phyloP scores from a whole-genome alignment of 768 basidiomycete genomes.

The Sporobolomyces roseus region DNA sequence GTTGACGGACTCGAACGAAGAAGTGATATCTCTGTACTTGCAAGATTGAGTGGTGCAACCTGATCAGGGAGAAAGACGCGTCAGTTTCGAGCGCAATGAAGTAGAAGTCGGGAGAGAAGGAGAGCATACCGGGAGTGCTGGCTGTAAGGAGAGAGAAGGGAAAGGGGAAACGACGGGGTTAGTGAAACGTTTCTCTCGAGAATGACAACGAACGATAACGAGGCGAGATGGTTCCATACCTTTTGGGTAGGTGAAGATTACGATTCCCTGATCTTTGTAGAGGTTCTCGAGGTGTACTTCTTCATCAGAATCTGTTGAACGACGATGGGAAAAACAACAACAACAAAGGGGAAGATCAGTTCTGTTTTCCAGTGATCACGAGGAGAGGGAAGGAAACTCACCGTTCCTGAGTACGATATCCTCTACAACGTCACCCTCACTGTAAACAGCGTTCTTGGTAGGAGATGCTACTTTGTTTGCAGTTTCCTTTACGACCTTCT shows the following conservation, averaged over 20 bases:
- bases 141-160: constrained; percentile 16
- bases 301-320: constrained; percentile 26
- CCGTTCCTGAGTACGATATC: constrained; percentile 75
- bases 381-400: constrained; percentile 56
- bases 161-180: not conserved
- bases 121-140: constrained; percentile 17
- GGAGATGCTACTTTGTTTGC: not conserved
- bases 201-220: not conserved
- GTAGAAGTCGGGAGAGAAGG: not conserved
- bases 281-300: constrained; percentile 18
- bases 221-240: not conserved
- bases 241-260: constrained; percentile 70
- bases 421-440: constrained; percentile 72
- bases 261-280: constrained; percentile 55
- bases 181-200: not conserved
- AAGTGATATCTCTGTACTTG: constrained; percentile 71
- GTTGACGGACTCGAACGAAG: constrained; percentile 64
- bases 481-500: not conserved
- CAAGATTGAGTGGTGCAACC: constrained; percentile 64
- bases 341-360: not conserved
- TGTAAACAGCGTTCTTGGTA: constrained; percentile 49
- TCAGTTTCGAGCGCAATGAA: not conserved
- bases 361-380: not conserved
- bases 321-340: constrained; percentile 47
- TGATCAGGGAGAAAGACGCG: not conserved